A percentile compares a stretch with the other conserved stretches of the same genome.
Evolutionary conservation across 2,329 filamentous ascomycete genomes (phyloP).

Genomic region (Talaromyces sp.): DNA sequence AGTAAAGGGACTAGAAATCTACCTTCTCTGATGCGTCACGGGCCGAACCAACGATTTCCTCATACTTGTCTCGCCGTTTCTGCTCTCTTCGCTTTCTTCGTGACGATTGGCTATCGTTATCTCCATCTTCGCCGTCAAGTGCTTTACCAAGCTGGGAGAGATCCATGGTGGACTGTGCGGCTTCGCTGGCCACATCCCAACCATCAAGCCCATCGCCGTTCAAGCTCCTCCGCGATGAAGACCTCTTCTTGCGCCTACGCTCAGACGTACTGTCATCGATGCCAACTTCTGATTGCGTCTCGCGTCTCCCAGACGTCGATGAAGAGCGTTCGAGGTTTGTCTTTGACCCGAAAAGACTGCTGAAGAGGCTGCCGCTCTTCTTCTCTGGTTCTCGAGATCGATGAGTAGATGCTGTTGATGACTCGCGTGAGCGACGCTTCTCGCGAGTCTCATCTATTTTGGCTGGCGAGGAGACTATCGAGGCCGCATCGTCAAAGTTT

Average conservation of each 20-base stretch:
- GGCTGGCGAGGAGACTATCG: conserved; percentile 33
- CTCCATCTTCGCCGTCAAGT: conserved; percentile 40
- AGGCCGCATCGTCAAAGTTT: conserved; percentile 36
- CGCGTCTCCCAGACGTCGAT: conserved; percentile 31
- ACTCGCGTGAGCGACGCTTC: conserved; percentile 30
- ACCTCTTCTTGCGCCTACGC: conserved; percentile 46
- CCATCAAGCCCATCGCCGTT: conserved; percentile 34
- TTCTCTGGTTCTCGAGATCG: conserved; percentile 32
- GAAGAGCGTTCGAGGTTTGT: conserved; percentile 26
- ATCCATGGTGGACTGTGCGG: conserved; percentile 47
- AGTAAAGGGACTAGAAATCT: conserved; percentile 28
- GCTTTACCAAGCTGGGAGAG: conserved; percentile 48
- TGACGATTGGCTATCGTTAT: conserved; percentile 32
- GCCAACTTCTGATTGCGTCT: conserved; percentile 36
- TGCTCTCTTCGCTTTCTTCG: conserved; percentile 36
- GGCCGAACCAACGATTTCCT: conserved; percentile 35
- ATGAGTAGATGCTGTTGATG: conserved; percentile 12
- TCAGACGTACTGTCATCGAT: conserved; percentile 37
- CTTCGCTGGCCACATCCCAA: conserved; percentile 35
- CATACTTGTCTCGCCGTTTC: conserved; percentile 35
- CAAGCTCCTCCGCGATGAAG: conserved; percentile 36
- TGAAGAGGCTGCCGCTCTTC: conserved; percentile 33
- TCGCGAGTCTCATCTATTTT: conserved; percentile 31
- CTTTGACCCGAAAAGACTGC: conserved; percentile 37
- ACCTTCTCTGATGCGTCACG: conserved; percentile 37